These are phyloP conservation scores for Urtica urens DNA, from an alignment of 306 rosid genomes.

Conservation along the genomic window DNA sequence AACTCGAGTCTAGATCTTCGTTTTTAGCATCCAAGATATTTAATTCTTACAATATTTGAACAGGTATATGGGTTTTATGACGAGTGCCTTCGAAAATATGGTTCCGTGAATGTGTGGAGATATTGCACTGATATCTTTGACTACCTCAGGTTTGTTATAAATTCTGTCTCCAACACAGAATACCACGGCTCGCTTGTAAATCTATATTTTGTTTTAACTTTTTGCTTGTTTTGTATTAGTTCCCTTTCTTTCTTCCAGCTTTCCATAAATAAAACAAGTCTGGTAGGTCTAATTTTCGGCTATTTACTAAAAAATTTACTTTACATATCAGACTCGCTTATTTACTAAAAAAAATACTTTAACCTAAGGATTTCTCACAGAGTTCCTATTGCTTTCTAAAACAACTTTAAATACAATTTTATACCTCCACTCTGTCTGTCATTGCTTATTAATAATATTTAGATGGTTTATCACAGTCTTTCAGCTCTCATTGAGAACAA, in stretches of 20 bases:
- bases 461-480: constrained; percentile 53
- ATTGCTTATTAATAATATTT: too few relatives aligned
- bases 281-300: too few relatives aligned
- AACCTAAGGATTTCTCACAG: too few relatives aligned
- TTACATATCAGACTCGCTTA: too few relatives aligned
- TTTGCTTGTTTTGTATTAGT: too few relatives aligned
- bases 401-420: too few relatives aligned
- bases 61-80: constrained; percentile 99
- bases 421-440: too few relatives aligned
- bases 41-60: constrained; percentile 24
- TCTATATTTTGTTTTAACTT: background rate
- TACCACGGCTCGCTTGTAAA: constrained; percentile 3
- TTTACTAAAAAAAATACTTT: too few relatives aligned
- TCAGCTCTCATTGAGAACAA: constrained; percentile 91
- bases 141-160: constrained; percentile 66
- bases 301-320: too few relatives aligned
- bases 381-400: too few relatives aligned
- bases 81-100: constrained; percentile 97
- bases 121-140: constrained; percentile 96
- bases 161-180: background rate
- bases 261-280: too few relatives aligned
- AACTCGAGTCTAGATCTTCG: constrained; percentile 2
- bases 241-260: too few relatives aligned
- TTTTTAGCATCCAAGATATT: constrained; percentile 17
- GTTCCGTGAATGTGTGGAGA: constrained; percentile 99